These are phyloP conservation scores for Mollisiaceae sp. DNA, from an alignment of 2,329 filamentous ascomycete species.

Conservation along the genomic window DNA sequence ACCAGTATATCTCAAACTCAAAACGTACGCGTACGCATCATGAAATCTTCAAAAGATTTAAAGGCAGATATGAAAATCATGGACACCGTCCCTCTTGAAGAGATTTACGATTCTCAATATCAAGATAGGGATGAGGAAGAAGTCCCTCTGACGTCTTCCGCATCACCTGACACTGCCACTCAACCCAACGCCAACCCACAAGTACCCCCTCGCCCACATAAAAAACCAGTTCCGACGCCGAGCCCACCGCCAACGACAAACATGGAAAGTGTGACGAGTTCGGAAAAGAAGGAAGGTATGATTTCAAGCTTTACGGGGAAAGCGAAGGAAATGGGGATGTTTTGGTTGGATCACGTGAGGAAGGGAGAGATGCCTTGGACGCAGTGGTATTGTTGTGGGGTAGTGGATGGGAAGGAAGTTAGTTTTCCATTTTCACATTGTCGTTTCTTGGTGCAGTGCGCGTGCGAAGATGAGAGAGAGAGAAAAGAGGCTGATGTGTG, in stretches of 20 bases:
- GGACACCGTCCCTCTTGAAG: not conserved
- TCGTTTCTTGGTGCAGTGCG: too few species aligned
- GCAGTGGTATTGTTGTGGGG: constrained; percentile 32
- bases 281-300: not conserved
- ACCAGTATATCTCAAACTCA: not conserved
- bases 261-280: not conserved
- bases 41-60: not conserved
- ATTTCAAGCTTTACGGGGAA: not conserved
- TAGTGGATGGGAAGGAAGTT: constrained; percentile 23
- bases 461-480: too few species aligned
- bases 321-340: not conserved
- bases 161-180: not conserved
- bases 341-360: constrained; percentile 27
- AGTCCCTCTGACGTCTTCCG: not conserved
- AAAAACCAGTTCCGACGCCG: not conserved
- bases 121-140: not conserved
- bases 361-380: constrained; percentile 32
- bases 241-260: not conserved
- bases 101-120: not conserved
- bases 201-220: not conserved
- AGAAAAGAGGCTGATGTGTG: not conserved
- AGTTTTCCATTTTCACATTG: not conserved
- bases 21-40: not conserved
- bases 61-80: not conserved
- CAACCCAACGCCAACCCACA: not conserved